Percentiles rank a stretch among this genome's conserved stretches.
Evolutionary conservation across 805 yeast genomes (phyloP).

Genomic region (Metschnikowia peoriensis): DNA sequence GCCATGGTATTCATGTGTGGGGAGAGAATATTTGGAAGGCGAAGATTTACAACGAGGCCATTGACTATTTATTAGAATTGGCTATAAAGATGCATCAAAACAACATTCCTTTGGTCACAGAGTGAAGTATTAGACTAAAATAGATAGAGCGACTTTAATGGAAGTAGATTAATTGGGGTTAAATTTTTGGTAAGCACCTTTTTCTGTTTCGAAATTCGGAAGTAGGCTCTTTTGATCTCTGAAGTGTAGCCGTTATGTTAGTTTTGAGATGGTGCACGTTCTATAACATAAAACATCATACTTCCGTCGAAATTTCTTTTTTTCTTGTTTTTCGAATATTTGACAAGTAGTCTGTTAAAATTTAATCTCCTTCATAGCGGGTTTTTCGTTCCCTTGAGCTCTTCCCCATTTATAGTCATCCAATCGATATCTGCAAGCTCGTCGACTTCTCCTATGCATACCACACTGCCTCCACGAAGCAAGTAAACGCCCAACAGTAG

Average conservation of each 20-base stretch:
- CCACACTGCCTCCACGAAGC: slow-evolving; percentile 59
- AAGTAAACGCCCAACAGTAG: slow-evolving; percentile 48
- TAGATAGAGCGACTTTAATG: no score
- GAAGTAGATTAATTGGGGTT: no score
- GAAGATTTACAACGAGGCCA: slow-evolving; percentile 87
- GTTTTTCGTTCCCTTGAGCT: slow-evolving; percentile 40
- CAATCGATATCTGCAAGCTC: slow-evolving; percentile 46
- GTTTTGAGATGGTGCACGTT: no score
- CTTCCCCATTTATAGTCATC: slow-evolving; percentile 29
- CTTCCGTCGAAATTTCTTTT: background rate
- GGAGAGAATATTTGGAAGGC: slow-evolving; percentile 92
- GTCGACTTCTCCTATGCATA: slow-evolving; percentile 55
- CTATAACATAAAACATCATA: background rate
- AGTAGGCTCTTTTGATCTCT: no score
- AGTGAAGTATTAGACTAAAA: background rate
- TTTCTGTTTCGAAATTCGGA: no score
- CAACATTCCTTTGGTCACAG: slow-evolving; percentile 54
- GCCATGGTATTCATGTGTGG: slow-evolving; percentile 98
- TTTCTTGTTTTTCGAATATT: background rate
- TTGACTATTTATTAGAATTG: slow-evolving; percentile 82
- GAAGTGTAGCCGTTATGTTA: no score
- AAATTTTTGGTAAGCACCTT: no score
- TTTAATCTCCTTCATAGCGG: slow-evolving; percentile 23
- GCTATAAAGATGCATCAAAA: slow-evolving; percentile 78
- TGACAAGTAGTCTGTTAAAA: background rate